These are phyloP conservation scores for Pichia cephalocereana DNA, from an alignment of 805 yeast species.

Conservation along the genomic window DNA sequence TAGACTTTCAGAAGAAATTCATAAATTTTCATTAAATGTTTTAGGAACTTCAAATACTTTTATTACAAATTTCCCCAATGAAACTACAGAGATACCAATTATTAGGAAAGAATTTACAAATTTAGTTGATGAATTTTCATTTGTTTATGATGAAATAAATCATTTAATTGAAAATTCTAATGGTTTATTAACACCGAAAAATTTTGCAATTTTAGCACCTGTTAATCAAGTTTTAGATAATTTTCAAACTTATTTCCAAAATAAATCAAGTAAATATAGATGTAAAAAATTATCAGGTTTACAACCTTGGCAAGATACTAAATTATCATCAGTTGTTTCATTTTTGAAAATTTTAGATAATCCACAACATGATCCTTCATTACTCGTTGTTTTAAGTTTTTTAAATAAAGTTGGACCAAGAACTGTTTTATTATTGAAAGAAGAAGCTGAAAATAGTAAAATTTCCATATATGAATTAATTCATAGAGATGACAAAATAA, in stretches of 20 bases:
- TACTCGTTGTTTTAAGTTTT: slow-evolving; percentile 18
- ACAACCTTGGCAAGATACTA: slow-evolving; percentile 43
- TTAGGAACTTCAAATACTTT: slow-evolving; percentile 12
- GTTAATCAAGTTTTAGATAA: slow-evolving; percentile 41
- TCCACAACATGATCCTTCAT: slow-evolving; percentile 20
- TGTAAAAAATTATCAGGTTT: slow-evolving; percentile 33
- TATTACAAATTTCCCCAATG: slow-evolving; percentile 13
- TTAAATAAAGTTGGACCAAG: slow-evolving; percentile 17
- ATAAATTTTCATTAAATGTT: slow-evolving; percentile 32
- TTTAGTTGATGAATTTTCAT: slow-evolving; percentile 31
- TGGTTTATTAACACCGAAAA: slow-evolving; percentile 33
- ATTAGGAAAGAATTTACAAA: slow-evolving; percentile 21
- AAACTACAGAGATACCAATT: slow-evolving; percentile 13
- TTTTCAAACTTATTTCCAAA: slow-evolving; percentile 29
- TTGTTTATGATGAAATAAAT: slow-evolving; percentile 36
- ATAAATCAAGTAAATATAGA: slow-evolving; percentile 19
- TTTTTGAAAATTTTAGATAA: slow-evolving; percentile 35
- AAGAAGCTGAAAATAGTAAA: slow-evolving; percentile 13
- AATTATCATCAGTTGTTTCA: slow-evolving; percentile 37
- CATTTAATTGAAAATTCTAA: slow-evolving; percentile 33
- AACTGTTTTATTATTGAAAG: slow-evolving; percentile 13
- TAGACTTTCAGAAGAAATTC: slow-evolving; percentile 51
- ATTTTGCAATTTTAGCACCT: slow-evolving; percentile 44
- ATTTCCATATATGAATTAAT: slow-evolving; percentile 19
- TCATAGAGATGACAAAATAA: slow-evolving; percentile 1